phyloP scores from a whole-genome alignment of 495 filamentous ascomycete species.

The Aspergillus nidulans region DNA sequence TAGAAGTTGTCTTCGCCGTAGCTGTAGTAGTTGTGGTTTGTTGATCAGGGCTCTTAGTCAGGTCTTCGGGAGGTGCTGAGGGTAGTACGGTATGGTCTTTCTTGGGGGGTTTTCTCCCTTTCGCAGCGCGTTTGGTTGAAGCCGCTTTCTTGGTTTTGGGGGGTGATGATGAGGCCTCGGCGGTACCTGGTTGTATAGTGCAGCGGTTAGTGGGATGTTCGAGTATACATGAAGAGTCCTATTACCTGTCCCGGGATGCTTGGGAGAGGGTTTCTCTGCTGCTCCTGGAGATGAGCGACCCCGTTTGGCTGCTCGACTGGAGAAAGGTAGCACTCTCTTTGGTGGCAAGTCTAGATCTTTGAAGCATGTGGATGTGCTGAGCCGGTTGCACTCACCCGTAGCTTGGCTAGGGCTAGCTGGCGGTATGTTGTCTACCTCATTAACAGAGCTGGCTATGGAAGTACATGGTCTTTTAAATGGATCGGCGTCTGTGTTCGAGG shows the following conservation, averaged over 20 bases:
- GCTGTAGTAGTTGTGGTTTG: constrained; percentile 11
- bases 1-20: not conserved
- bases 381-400: constrained; percentile 9
- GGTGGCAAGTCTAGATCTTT: constrained; percentile 40
- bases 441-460: not conserved
- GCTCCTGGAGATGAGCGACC: not conserved
- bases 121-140: not conserved
- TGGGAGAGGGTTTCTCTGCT: not conserved
- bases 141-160: not conserved
- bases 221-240: too few species aligned
- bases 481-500: not conserved
- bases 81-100: not conserved
- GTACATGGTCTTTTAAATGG: not conserved
- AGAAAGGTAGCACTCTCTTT: constrained; percentile 42
- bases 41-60: not conserved
- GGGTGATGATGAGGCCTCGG: not conserved
- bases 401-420: not conserved
- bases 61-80: not conserved
- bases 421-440: not conserved
- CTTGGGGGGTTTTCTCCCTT: not conserved
- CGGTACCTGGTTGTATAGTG: not conserved
- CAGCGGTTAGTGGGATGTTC: not conserved
- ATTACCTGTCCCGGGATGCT: too few species aligned
- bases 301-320: constrained; percentile 23
- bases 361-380: not conserved